Evolutionary conservation across 108 stramenopile species (phyloP), one percentile per base, ranked within the genome.

Genomic region (Aurantiochytrium sp.): DNA sequence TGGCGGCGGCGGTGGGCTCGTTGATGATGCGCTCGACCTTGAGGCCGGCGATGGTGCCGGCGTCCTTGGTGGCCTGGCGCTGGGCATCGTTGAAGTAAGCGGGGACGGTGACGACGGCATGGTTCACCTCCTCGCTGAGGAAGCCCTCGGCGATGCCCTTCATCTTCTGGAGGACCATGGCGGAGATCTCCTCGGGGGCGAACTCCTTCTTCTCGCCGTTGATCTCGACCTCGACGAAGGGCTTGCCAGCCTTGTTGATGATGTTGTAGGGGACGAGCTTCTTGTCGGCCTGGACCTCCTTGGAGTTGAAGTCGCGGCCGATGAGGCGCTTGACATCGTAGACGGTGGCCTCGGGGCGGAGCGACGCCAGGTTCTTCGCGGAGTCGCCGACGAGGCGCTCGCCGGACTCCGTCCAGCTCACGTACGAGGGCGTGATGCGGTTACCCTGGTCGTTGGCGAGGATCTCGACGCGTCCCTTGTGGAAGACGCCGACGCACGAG

Each of bases 11-110:
- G 10, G 97, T 98, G 8, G 98, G 97, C 90, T 99, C 98, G 93
- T 99, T 98, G 94, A 98, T 97, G 89, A 98, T 96, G 54, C 98
- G 93, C 88, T 97, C 94, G 32, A 99, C 96, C 54, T 92, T 89
- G 86, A 99, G 89, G 52, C 98, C 98, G 37, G 97, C 93, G 93
- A 99, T 98, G 36, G 91, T 92, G 4, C 97, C 98, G 31, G 98
- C 97, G 91, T 97, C 97, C 89, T 97, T 95, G 81, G 96, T 97
- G 31, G 97, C 96, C 90, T 97, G 97, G 39, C 97, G 95, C 89
- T 99, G 98, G 17, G 96, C 96, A 87, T 98, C 96, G 89, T 97
- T 98, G 95, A 99, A 99, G 92, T 97, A 97, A 52, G 98, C 98
- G 30, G 98, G 98, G 41, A 98, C 98, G 19, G 98, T 97, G 15